Base-by-base conservation (phyloP, 2,329 filamentous ascomycete genomes). In the Diaporthe humulicola region DNA sequence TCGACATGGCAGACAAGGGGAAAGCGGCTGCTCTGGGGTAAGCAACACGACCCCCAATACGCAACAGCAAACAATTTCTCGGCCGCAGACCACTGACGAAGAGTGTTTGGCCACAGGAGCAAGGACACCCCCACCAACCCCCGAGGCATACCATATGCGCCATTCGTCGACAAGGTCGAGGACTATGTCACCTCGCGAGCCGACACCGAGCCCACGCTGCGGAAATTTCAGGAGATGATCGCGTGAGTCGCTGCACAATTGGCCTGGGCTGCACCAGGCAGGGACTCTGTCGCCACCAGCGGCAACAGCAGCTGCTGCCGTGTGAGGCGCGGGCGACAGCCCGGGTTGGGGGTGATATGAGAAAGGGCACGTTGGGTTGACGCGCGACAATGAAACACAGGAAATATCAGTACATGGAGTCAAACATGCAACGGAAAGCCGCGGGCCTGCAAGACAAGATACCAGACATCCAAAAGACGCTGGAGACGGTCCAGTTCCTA, bases 321-420 rank as follows among this genome's bases (percentile, higher is more conserved):
- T n/a, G 30, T 22, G 25, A 54, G 52, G 25, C 50, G 15, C 52
- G 52, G 33, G 25, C 52, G 52, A 56, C 22, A 30, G 52, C n/a
- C 28, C 12, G 15, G n/a, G 30, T 10, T n/a, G n/a, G 25, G n/a
- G 19, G 22, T 28, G 19, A 25, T 28, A 25, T n/a, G 9, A 36
- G 17, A 15, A 10, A 36, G 28, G 42, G 42, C 19, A n/a, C 28
- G 22, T 52, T 52, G 33, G 40, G 30, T 38, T 75, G 66, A 75
- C 74, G 36, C 2, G 58, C 48, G 38, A 28, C 28, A n/a, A n/a
- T 19, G 85, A 82, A 83, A 10, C 38, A 19, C 82, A 98, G 95
- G 79, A 99, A 99, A 89, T 99, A 99, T 87, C 97, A 98, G 84
- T 99, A 98, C 86, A 99, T 99, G 97, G 95, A 98, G 86, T 88